These are phyloP conservation scores for Plectosphaerella cucumerina DNA, from an alignment of 2,329 filamentous ascomycete species.

Conservation along the genomic window DNA sequence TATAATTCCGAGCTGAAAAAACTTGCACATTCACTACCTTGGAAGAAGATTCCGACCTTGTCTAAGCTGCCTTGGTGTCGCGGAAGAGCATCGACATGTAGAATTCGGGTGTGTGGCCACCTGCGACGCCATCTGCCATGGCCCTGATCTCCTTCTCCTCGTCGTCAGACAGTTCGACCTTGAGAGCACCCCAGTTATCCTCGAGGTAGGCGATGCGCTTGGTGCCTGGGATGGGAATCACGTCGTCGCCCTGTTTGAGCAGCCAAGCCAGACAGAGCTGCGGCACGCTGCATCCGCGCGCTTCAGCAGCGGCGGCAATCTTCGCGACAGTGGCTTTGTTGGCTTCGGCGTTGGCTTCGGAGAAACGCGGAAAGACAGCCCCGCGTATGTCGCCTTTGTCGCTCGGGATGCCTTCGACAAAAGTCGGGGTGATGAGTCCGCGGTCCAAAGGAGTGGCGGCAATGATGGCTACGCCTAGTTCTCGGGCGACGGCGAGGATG, in stretches of 20 bases:
- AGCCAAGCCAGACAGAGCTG: slow-evolving; percentile 57
- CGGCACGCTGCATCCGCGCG: slow-evolving; percentile 34
- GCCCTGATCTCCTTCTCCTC: slow-evolving; percentile 19
- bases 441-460: slow-evolving; percentile 35
- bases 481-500: slow-evolving; percentile 36
- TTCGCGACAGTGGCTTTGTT: slow-evolving; percentile 32
- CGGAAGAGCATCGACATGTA: not conserved
- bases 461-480: slow-evolving; percentile 38
- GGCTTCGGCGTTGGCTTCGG: slow-evolving; percentile 40
- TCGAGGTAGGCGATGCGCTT: slow-evolving; percentile 24
- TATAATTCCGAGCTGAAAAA: too few species aligned
- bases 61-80: too few species aligned
- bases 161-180: slow-evolving; percentile 18
- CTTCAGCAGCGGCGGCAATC: slow-evolving; percentile 17
- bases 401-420: slow-evolving; percentile 11
- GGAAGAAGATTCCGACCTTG: too few species aligned
- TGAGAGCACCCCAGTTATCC: slow-evolving; percentile 20
- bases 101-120: not conserved
- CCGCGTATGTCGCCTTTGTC: slow-evolving; percentile 13
- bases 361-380: slow-evolving; percentile 31
- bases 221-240: slow-evolving; percentile 33
- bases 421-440: slow-evolving; percentile 35
- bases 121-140: slow-evolving; percentile 13
- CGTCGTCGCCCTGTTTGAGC: slow-evolving; percentile 37
- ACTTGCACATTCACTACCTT: too few species aligned